A percentile compares a stretch with the other conserved stretches of the same genome.
Evolutionary conservation across 2,329 filamentous ascomycete genomes (phyloP).

Genomic region (Fusarium goolgardi): DNA sequence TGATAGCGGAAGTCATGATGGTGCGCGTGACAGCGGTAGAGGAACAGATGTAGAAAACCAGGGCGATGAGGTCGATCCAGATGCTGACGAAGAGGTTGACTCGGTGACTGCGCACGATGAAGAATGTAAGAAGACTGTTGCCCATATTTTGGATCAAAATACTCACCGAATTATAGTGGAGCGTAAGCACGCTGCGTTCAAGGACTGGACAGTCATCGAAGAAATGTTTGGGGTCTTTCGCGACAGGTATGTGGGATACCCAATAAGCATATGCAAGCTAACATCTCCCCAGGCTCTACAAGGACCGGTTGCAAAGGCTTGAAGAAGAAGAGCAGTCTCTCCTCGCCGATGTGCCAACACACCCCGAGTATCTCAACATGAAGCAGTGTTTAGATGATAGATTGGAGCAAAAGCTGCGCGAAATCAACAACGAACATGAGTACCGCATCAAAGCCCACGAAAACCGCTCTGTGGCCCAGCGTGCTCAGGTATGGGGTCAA

Average conservation of each 20-base stretch:
- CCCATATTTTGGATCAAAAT: slow-evolving; percentile 12
- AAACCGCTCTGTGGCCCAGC: slow-evolving; percentile 80
- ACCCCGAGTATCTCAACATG: slow-evolving; percentile 92
- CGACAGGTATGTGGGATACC: slow-evolving; percentile 69
- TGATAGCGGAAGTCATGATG: slow-evolving; percentile 51
- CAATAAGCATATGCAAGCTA: slow-evolving; percentile 28
- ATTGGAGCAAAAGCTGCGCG: slow-evolving; percentile 80
- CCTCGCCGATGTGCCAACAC: slow-evolving; percentile 71
- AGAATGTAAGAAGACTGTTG: slow-evolving; percentile 61
- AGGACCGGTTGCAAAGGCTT: slow-evolving; percentile 85
- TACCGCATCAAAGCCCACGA: slow-evolving; percentile 80
- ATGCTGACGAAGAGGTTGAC: slow-evolving; percentile 70
- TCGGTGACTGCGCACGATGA: slow-evolving; percentile 71
- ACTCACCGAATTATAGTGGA: slow-evolving; percentile 66
- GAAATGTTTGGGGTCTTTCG: slow-evolving; percentile 88
- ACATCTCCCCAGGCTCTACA: slow-evolving; percentile 71
- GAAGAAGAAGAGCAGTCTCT: slow-evolving; percentile 76
- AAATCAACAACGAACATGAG: slow-evolving; percentile 78
- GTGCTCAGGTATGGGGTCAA: slow-evolving; percentile 87
- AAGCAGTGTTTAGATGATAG: slow-evolving; percentile 87
- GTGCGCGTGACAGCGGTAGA: slow-evolving; percentile 50
- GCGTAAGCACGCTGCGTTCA: slow-evolving; percentile 82
- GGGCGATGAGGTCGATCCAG: slow-evolving; percentile 67
- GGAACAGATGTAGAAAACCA: slow-evolving; percentile 58
- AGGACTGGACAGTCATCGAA: slow-evolving; percentile 83